Conservation (phyloP, 164 flowering plant species). For the Aristolochia californica region DNA sequence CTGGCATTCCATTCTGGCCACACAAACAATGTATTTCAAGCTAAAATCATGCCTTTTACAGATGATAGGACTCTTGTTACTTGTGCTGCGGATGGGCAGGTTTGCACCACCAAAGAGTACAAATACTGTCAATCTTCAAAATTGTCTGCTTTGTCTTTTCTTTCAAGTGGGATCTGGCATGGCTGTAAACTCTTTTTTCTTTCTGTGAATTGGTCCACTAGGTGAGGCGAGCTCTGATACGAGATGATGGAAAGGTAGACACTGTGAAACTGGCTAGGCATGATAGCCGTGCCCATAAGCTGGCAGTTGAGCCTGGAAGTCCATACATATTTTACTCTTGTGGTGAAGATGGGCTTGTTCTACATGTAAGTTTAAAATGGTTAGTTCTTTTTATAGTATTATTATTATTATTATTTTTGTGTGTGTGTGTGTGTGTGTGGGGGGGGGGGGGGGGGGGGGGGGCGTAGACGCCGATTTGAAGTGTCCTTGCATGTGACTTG, state of each 20-base stretch:
- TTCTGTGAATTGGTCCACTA: constrained; percentile 6
- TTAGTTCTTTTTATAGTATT: not conserved
- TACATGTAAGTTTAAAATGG: constrained; percentile 53
- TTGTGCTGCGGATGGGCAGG: constrained; percentile 99
- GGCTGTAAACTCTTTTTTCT: not conserved
- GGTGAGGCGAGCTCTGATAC: constrained; percentile 74
- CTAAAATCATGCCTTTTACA: constrained; percentile 73
- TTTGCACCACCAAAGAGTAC: not conserved
- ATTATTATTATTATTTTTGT: too few species aligned
- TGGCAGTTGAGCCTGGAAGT: constrained; percentile 94
- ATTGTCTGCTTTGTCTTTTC: not conserved
- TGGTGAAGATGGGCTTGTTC: constrained; percentile 94
- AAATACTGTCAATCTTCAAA: not conserved
- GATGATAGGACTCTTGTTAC: constrained; percentile 79
- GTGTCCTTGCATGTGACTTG: not conserved
- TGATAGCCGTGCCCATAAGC: constrained; percentile 71
- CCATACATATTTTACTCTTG: constrained; percentile 76
- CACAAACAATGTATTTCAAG: constrained; percentile 79
- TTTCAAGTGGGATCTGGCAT: not conserved
- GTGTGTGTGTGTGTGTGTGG: too few species aligned
- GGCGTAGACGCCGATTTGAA: too few species aligned
- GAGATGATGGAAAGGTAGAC: constrained; percentile 51
- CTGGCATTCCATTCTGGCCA: constrained; percentile 78
- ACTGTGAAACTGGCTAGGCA: constrained; percentile 48
- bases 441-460: too few species aligned